Conservation (phyloP, 768 basidiomycete genomes). For the Phanerodontia chrysosporium region DNA sequence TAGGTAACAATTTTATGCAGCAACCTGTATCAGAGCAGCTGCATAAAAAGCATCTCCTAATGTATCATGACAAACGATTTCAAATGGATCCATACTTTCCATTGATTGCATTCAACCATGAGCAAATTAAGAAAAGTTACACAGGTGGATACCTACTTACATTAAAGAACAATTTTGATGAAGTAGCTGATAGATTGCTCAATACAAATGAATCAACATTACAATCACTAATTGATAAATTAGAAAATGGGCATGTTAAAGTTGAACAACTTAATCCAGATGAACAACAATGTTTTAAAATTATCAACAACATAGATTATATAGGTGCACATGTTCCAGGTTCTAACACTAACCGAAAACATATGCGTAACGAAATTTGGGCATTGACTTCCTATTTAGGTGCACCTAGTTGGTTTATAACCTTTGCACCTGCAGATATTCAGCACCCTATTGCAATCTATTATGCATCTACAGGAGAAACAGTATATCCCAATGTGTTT, state of each 20-base stretch:
- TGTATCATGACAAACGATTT: slow-evolving; percentile 39
- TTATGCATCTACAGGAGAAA: not conserved
- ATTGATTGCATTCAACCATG: slow-evolving; percentile 35
- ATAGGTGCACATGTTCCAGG: slow-evolving; percentile 2
- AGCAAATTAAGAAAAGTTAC: slow-evolving; percentile 30
- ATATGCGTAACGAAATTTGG: slow-evolving; percentile 23
- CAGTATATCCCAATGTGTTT: not conserved
- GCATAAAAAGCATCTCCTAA: slow-evolving; percentile 28
- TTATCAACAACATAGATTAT: slow-evolving; percentile 17
- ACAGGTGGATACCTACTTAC: slow-evolving; percentile 22
- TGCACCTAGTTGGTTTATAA: slow-evolving; percentile 34
- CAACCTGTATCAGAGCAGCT: slow-evolving; percentile 2
- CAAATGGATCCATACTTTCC: slow-evolving; percentile 34
- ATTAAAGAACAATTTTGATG: slow-evolving; percentile 14
- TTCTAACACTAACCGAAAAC: slow-evolving; percentile 23
- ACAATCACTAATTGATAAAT: slow-evolving; percentile 24
- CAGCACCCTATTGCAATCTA: slow-evolving; percentile 5
- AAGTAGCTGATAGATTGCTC: slow-evolving; percentile 19
- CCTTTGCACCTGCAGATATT: slow-evolving; percentile 32
- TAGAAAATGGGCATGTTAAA: slow-evolving; percentile 30
- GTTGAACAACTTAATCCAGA: slow-evolving; percentile 32
- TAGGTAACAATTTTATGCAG: slow-evolving; percentile 24
- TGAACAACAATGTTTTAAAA: slow-evolving; percentile 32
- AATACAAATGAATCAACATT: slow-evolving; percentile 25
- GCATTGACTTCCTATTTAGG: slow-evolving; percentile 14